Evolutionary conservation across 2,329 filamentous ascomycete species (phyloP), one percentile per base, ranked within the genome.

Genomic region (Rhexocercosporidium sp.): DNA sequence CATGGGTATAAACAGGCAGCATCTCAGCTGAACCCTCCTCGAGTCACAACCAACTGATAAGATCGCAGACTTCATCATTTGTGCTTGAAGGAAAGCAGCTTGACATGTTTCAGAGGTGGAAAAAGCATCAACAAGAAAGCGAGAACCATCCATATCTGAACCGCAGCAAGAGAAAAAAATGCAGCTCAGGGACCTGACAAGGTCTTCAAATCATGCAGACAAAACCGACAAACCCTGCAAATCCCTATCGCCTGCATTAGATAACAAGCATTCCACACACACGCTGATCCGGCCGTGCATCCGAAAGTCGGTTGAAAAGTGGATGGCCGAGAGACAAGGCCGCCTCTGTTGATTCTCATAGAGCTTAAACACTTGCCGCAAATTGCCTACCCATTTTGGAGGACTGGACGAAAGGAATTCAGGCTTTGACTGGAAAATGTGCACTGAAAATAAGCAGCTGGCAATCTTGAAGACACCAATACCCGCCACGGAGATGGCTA

Each of bases 211-310:
- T 44, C 22, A 41, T 44, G 56, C 37, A 59, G 44, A 59, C 20
- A 59, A 22, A 44, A 44, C 39, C 44, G 56, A 18, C 56, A 18
- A 59, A 1, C 56, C 56, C 14, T 59, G 56, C 31, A 57, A 18
- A 37, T 22, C 22, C 34, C n/a, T 59, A 41, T 59, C 54, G 54
- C 54, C 22, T 12, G 54, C 37, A 41, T 3, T n/a, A 2, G 34
- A 22, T 22, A 41, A 41, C 29, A 59, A 59, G 56, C 56, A 59
- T 59, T 22, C 27, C 20, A 59, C 20, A 59, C 20, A 59, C 20
- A 59, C 37, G 54, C 16, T 59, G 54, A 59, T 59, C 20, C 39
- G 37, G 25, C 37, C 56, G 56, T n/a, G 20, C 39, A 59, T 27
- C 39, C 56, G 53, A 56, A 56, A 56, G 16, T 22, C 31, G 37